Conservation (phyloP, 2,329 filamentous ascomycete species). For the Balansia obtecta region DNA sequence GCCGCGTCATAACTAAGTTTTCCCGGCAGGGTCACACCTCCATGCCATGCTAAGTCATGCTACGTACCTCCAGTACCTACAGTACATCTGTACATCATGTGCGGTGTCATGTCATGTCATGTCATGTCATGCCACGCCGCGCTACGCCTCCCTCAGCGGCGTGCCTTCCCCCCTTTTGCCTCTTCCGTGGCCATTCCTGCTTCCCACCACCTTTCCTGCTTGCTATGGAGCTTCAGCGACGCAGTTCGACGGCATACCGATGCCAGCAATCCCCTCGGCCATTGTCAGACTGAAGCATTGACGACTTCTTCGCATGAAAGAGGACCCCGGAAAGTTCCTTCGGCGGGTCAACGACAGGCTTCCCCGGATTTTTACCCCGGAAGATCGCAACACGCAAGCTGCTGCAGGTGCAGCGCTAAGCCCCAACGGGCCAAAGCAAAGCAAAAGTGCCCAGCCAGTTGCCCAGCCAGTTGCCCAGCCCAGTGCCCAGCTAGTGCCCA, state of each 20-base stretch:
- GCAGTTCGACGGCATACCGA: not conserved
- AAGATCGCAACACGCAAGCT: slow-evolving; percentile 8
- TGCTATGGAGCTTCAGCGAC: not conserved
- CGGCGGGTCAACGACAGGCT: slow-evolving; percentile 12
- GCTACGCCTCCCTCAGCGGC: slow-evolving; percentile 1
- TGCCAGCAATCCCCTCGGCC: not conserved
- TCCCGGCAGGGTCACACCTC: not conserved
- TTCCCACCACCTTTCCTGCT: not conserved
- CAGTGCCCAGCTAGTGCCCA: too few species aligned
- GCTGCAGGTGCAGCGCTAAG: slow-evolving; percentile 6
- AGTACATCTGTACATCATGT: too few species aligned
- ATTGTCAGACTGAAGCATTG: not conserved
- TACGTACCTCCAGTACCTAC: too few species aligned
- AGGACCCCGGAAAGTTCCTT: not conserved
- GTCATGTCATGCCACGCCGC: not conserved
- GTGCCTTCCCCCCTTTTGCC: not conserved
- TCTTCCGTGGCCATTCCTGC: not conserved
- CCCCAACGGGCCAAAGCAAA: not conserved
- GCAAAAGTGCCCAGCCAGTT: too few species aligned
- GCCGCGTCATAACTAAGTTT: not conserved
- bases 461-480: too few species aligned
- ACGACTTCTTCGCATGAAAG: not conserved
- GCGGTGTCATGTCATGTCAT: not conserved
- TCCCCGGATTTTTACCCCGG: slow-evolving; percentile 16
- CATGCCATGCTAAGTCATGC: too few species aligned